These are phyloP conservation scores for Suillus clintonianus DNA, from an alignment of 768 basidiomycete species.

Conservation along the genomic window DNA sequence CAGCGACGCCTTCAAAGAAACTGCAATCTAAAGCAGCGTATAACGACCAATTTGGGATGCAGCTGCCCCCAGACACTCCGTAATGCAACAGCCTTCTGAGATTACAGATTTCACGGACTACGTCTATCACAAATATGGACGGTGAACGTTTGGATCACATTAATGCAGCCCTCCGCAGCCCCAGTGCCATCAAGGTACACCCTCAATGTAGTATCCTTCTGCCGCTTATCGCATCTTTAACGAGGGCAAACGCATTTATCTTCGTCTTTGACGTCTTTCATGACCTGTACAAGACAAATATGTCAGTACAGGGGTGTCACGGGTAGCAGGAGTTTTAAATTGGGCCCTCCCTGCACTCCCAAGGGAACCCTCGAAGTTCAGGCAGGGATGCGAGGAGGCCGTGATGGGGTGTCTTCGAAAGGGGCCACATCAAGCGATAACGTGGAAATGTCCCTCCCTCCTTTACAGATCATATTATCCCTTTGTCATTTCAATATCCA, in stretches of 20 bases:
- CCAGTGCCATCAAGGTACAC: conserved; percentile 8
- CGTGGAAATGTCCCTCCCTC: conserved; percentile 18
- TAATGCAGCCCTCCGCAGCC: background rate
- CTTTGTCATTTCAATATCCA: conserved; percentile 6
- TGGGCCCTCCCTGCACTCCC: conserved; percentile 17
- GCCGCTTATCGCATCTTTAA: conserved; percentile 19
- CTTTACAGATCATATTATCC: background rate
- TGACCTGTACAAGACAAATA: conserved; percentile 39
- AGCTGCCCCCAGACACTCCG: conserved; percentile 32
- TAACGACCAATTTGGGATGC: background rate
- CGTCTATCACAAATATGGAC: conserved; percentile 5
- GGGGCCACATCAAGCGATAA: conserved; percentile 35
- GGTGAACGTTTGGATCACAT: background rate
- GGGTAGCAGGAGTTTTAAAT: conserved; percentile 27
- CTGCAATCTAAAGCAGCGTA: conserved; percentile 4
- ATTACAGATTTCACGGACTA: conserved; percentile 15
- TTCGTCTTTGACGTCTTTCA: conserved; percentile 51
- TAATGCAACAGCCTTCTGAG: conserved; percentile 12
- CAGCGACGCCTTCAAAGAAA: conserved; percentile 7
- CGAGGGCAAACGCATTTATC: conserved; percentile 47
- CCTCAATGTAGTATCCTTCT: conserved; percentile 11
- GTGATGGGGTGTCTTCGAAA: conserved; percentile 37
- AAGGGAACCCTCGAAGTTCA: conserved; percentile 21
- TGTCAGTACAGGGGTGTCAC: conserved; percentile 27
- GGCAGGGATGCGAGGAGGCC: conserved; percentile 17